These are phyloP conservation scores for Dendrothele bispora DNA, from an alignment of 768 basidiomycete genomes.

Conservation along the genomic window DNA sequence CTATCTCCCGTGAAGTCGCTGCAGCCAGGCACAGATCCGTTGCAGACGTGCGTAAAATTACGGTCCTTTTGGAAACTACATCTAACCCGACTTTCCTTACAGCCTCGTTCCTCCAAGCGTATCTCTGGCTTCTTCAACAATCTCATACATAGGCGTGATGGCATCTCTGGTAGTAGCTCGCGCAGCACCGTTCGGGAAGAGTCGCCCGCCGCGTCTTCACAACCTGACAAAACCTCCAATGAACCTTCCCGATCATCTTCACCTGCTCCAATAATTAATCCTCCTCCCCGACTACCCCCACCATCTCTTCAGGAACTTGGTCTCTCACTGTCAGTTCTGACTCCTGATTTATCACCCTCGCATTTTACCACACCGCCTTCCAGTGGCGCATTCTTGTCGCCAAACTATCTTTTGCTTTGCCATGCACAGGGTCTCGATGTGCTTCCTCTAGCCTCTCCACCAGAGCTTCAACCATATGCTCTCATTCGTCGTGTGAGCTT, in stretches of 20 bases:
- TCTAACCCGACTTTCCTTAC: constrained; percentile 16
- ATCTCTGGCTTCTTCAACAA: constrained; percentile 85
- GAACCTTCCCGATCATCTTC: constrained; percentile 53
- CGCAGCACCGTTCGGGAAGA: constrained; percentile 36
- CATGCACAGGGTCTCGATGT: constrained; percentile 87
- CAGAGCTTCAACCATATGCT: constrained; percentile 74
- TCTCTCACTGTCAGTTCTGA: constrained; percentile 65
- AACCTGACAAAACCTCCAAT: constrained; percentile 29
- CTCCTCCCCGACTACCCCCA: constrained; percentile 70
- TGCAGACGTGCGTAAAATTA: constrained; percentile 52
- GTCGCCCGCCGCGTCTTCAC: constrained; percentile 17
- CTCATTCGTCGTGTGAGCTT: constrained; percentile 80
- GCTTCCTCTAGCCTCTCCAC: constrained; percentile 75
- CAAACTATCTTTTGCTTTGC: constrained; percentile 81
- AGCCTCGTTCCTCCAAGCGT: constrained; percentile 67
- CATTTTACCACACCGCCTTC: constrained; percentile 77
- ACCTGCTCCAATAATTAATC: constrained; percentile 65
- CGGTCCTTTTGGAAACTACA: constrained; percentile 4
- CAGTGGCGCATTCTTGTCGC: constrained; percentile 77
- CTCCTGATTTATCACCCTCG: constrained; percentile 67
- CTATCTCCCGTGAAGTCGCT: constrained; percentile 28
- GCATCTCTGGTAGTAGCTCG: constrained; percentile 20
- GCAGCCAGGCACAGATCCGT: constrained; percentile 46
- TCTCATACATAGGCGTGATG: constrained; percentile 73
- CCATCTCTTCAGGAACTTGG: constrained; percentile 78